Evolutionary conservation across 2,329 filamentous ascomycete species (phyloP).

Genomic region (Aspergillus persii): DNA sequence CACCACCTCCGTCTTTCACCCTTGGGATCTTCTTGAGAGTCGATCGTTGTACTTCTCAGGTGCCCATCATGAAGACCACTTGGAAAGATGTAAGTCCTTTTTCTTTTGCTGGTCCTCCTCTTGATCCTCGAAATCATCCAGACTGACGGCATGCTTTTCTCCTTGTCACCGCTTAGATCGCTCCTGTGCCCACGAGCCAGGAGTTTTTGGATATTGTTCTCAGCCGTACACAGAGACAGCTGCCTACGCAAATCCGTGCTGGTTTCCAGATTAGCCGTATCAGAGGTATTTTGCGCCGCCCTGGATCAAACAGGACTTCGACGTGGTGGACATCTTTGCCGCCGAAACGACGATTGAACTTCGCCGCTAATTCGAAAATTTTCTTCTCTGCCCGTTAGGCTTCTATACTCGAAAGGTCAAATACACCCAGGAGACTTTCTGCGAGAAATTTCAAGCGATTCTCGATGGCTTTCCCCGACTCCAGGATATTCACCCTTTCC

Average conservation of each 20-base stretch:
- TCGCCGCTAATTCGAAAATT: slow-evolving; percentile 29
- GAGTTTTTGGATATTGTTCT: slow-evolving; percentile 98
- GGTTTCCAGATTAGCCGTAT: slow-evolving; percentile 97
- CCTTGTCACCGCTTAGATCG: slow-evolving; percentile 53
- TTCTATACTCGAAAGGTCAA: slow-evolving; percentile 99
- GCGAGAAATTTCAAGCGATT: slow-evolving; percentile 86
- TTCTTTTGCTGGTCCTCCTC: background rate
- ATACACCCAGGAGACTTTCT: slow-evolving; percentile 95
- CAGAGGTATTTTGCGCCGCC: slow-evolving; percentile 48
- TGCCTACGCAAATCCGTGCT: slow-evolving; percentile 92
- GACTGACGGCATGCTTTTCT: slow-evolving; percentile 33
- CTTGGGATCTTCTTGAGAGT: slow-evolving; percentile 23
- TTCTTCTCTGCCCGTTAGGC: slow-evolving; percentile 44
- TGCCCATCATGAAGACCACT: slow-evolving; percentile 56
- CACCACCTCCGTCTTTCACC: background rate
- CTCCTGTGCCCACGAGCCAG: slow-evolving; percentile 84
- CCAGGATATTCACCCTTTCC: slow-evolving; percentile 93
- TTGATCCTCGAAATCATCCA: background rate
- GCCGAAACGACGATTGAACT: background rate
- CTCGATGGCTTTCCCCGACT: slow-evolving; percentile 90
- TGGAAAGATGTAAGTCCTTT: slow-evolving; percentile 53
- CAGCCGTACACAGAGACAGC: slow-evolving; percentile 83
- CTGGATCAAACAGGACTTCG: background rate
- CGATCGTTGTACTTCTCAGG: slow-evolving; percentile 18
- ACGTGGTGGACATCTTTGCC: background rate